These are phyloP conservation scores for Vickermania spadyakhi DNA, from an alignment of 208 protist genomes.

Conservation along the genomic window DNA sequence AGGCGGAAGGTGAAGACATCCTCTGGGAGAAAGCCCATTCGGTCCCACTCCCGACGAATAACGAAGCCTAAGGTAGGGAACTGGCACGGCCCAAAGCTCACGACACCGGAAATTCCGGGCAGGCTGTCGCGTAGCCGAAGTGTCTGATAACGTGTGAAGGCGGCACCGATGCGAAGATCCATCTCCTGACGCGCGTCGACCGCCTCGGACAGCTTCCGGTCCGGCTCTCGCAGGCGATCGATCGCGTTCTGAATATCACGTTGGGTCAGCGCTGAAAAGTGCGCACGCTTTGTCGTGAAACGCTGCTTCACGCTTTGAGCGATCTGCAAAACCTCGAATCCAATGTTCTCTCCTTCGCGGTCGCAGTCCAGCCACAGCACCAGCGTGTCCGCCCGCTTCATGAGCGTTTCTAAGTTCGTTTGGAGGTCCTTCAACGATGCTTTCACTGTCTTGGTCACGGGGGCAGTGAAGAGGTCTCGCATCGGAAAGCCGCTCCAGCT, in stretches of 20 bases:
- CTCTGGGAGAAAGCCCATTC: constrained; percentile 72
- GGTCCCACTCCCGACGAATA: constrained; percentile 85
- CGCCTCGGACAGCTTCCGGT: constrained; percentile 83
- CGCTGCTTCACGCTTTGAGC: constrained; percentile 31
- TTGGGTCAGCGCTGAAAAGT: constrained; percentile 89
- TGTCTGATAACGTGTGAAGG: constrained; percentile 93
- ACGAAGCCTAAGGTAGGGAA: constrained; percentile 93
- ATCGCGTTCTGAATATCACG: constrained; percentile 81
- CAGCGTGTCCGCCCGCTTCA: constrained; percentile 57
- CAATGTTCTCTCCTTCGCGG: constrained; percentile 97
- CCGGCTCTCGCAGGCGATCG: constrained; percentile 65
- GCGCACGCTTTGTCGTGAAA: constrained; percentile 63
- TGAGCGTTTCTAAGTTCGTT: constrained; percentile 64
- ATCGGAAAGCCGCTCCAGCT: constrained; percentile 88
- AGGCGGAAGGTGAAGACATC: constrained; percentile 57
- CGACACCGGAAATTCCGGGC: constrained; percentile 33
- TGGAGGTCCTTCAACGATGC: constrained; percentile 64
- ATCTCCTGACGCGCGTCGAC: constrained; percentile 95
- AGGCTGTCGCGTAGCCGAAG: constrained; percentile 73
- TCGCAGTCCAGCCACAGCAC: constrained; percentile 96
- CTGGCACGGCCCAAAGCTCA: constrained; percentile 95
- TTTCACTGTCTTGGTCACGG: constrained; percentile 71
- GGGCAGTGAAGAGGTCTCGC: constrained; percentile 79
- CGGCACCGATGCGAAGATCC: constrained; percentile 94
- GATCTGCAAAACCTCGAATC: constrained; percentile 93